A percentile compares a stretch with the other conserved stretches of the same genome.
Evolutionary conservation across 169 alveolate species (phyloP).

Genomic region (Eimeria necatrix): DNA sequence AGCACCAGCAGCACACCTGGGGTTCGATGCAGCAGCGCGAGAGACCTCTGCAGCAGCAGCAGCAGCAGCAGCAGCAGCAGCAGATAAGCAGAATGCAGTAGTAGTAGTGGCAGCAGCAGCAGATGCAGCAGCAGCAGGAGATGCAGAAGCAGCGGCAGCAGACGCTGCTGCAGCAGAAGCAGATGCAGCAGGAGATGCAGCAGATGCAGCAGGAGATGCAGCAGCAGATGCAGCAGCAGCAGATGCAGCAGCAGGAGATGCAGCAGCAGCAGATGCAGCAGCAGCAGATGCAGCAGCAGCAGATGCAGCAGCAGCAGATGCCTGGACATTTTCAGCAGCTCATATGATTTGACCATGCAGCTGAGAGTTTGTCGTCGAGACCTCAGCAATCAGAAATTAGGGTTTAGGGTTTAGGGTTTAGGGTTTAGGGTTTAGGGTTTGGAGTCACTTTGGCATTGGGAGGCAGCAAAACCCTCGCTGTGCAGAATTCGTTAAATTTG

Average conservation of each 20-base stretch:
- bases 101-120: too few relatives aligned
- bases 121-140: too few relatives aligned
- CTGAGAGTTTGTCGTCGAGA: not conserved
- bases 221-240: too few relatives aligned
- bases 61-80: not conserved
- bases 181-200: too few relatives aligned
- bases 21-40: not conserved
- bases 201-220: too few relatives aligned
- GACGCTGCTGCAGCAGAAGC: too few relatives aligned
- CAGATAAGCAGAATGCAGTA: not conserved
- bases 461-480: not conserved
- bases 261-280: too few relatives aligned
- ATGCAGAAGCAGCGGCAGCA: too few relatives aligned
- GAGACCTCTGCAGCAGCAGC: not conserved
- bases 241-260: too few relatives aligned
- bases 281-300: too few relatives aligned
- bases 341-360: not conserved
- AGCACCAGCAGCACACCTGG: constrained; percentile 48
- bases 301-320: not conserved
- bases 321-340: not conserved
- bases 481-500: not conserved
- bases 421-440: not conserved
- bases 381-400: not conserved
- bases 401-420: not conserved
- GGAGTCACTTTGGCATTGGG: not conserved